Conservation (phyloP, 768 basidiomycete species). For the Fistulinella prunicolor region DNA sequence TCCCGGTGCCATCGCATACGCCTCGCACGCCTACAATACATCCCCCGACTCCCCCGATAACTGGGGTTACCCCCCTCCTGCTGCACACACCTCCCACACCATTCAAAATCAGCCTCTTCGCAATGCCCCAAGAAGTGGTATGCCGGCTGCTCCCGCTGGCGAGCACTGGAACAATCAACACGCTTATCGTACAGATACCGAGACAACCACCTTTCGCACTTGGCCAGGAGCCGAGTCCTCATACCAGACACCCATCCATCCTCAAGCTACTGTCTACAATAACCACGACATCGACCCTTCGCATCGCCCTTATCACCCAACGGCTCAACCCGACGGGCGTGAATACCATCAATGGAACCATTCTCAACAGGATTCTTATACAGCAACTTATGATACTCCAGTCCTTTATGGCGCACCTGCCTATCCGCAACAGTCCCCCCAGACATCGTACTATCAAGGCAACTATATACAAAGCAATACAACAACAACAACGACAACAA, state of each 20-base stretch:
- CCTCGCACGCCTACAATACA: slow-evolving; percentile 41
- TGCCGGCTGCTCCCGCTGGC: slow-evolving; percentile 12
- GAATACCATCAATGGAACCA: slow-evolving; percentile 34
- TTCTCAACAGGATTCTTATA: slow-evolving; percentile 24
- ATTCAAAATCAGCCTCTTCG: slow-evolving; percentile 52
- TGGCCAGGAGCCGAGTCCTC: slow-evolving; percentile 44
- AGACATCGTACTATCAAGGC: slow-evolving; percentile 30
- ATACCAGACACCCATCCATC: slow-evolving; percentile 32
- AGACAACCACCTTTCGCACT: slow-evolving; percentile 43
- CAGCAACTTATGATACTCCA: slow-evolving; percentile 25
- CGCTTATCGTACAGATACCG: slow-evolving; percentile 30
- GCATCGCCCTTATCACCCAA: slow-evolving; percentile 31
- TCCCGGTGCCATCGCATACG: slow-evolving; percentile 41
- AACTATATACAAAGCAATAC: slow-evolving; percentile 23
- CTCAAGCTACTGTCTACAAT: slow-evolving; percentile 25
- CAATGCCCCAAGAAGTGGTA: slow-evolving; percentile 24
- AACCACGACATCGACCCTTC: slow-evolving; percentile 41
- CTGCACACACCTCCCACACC: slow-evolving; percentile 34
- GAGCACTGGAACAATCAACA: slow-evolving; percentile 25
- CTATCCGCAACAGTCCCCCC: slow-evolving; percentile 29
- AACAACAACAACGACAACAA: slow-evolving; percentile 23
- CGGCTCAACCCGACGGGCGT: slow-evolving; percentile 37
- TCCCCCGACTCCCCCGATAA: slow-evolving; percentile 44
- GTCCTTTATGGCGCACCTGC: slow-evolving; percentile 23
- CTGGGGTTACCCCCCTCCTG: slow-evolving; percentile 51